Evolutionary conservation across 2,329 filamentous ascomycete genomes (phyloP), one percentile per base, ranked within the genome.

Genomic region (Aspergillus bombycis): DNA sequence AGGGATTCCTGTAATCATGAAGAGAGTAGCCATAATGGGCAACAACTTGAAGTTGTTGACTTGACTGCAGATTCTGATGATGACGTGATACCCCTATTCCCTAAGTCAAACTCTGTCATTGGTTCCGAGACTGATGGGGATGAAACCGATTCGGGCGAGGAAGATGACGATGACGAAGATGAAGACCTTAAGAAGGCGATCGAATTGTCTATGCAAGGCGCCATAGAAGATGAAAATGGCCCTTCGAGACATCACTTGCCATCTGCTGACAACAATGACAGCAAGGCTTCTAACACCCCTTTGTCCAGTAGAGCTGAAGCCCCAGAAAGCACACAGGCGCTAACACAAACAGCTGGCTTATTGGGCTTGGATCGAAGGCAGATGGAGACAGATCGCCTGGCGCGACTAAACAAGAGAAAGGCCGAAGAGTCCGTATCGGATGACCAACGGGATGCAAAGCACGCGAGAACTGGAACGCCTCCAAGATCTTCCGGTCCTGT

Each of bases 321-420:
- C 8, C 34, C 54, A 34, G 10, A 54, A 23, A 36, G 36, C 48
- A 38, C 38, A 16, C 56, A 55, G 23, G 32, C 60, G 38, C 30
- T 48, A 6, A 10, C 59, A 34, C 38, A 55, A 16, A 30, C 54
- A 9, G 63, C 59, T 12, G 81, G 83, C 0, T 69, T 87, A 0
- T 72, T 85, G 5, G 84, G 85, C 4, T 77, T 96, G 1, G 86
- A 97, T 79, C 86, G 94, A 41, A 92, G 89, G 77, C 86, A 88
- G 58, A 95, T 97, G 92, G 94, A 97, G 76, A 83, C 89, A 71
- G 93, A 96, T 74, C 88, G 94, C 46, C 84, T 96, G 16, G 89
- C 87, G 26, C 86, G 94, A 68, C 76, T 88, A 45, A 83, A 82
- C 41, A 80, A 94, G 75, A 85, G 87, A 41, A 85, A 86, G 74